Evolutionary conservation across 73 alveolate genomes (phyloP), one percentile per base, ranked within the genome.

Genomic region (Blepharisma stoltei): DNA sequence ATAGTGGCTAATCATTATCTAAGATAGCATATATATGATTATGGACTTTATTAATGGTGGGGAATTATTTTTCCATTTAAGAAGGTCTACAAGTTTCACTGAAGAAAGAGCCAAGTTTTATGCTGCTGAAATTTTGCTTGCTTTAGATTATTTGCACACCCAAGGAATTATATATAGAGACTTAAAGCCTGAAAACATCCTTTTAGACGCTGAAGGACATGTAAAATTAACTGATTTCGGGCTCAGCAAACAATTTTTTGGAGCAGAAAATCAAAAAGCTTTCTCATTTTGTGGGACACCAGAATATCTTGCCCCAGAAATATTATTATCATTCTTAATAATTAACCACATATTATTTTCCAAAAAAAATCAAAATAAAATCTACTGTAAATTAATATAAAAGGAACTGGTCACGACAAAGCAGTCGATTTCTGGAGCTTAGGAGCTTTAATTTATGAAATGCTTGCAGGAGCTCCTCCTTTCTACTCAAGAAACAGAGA

Each of bases 211-310:
- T 69, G 89, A 87, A 75, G 97, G 97, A 0, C 93, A 91, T 88
- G 95, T 92, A 45, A 83, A 78, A 88, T 81, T 91, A 53, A 88
- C 97, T 11, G 97, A 92, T 78, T 92, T 92, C 70, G 97, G 97
- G 55, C 86, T 91, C 86, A 94, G 95, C 6, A 89, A 89, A 77
- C 68, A 77, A 66, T 67, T 67, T 75, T 85, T 86, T 65, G 81
- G 86, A 32, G 77, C 81, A 49, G 83, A 81, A 46, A 87, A 92
- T 78, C 95, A 88, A 60, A 80, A 83, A 54, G 90, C 97, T 37
- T 85, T 70, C 86, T 78, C 97, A 20, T 89, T 91, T 67, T 91
- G 97, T 66, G 97, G 97, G 8, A 91, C 97, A 7, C 97, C 97
- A 9, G 97, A 91, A 79, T 91, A 91, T 76, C 76, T 91, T 49